Conservation (phyloP, 805 yeast genomes). For the Candida ipomoeae region DNA sequence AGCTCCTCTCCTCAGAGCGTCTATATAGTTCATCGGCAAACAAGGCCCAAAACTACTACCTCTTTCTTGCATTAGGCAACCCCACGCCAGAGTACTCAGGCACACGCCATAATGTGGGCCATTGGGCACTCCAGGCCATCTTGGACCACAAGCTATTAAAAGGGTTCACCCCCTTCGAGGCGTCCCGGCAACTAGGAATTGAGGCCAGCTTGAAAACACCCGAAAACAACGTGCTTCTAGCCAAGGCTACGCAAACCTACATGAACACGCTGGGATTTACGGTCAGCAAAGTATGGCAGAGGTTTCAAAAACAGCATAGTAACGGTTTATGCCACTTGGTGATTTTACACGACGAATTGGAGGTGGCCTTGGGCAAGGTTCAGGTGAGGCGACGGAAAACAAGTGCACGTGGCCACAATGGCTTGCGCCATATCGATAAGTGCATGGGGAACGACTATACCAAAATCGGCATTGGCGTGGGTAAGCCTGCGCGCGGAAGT, state of each 20-base stretch:
- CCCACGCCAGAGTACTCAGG: constrained; percentile 59
- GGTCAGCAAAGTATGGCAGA: constrained; percentile 46
- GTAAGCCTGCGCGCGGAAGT: constrained; percentile 50
- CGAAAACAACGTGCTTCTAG: constrained; percentile 29
- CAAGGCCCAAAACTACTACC: neutral
- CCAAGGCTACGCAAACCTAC: constrained; percentile 49
- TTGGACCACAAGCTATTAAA: constrained; percentile 58
- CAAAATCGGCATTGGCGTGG: constrained; percentile 77
- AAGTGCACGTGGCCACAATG: constrained; percentile 81
- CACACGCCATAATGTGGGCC: constrained; percentile 81
- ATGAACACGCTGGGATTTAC: constrained; percentile 75
- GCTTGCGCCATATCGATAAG: constrained; percentile 56
- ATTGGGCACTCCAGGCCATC: constrained; percentile 42
- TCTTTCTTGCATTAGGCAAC: constrained; percentile 58
- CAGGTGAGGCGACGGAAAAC: constrained; percentile 58
- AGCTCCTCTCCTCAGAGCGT: neutral
- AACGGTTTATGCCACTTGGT: constrained; percentile 37
- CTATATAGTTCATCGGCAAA: neutral
- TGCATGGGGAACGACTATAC: constrained; percentile 49
- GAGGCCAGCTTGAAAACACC: neutral
- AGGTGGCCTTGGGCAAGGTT: constrained; percentile 58
- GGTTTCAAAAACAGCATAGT: constrained; percentile 18
- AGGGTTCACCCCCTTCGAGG: constrained; percentile 19
- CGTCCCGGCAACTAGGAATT: neutral
- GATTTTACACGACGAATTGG: constrained; percentile 77